A percentile compares a stretch with the other conserved stretches of the same genome.
These are phyloP conservation scores for Coniosporium apollinis DNA, from an alignment of 495 filamentous ascomycete species.

Conservation along the genomic window DNA sequence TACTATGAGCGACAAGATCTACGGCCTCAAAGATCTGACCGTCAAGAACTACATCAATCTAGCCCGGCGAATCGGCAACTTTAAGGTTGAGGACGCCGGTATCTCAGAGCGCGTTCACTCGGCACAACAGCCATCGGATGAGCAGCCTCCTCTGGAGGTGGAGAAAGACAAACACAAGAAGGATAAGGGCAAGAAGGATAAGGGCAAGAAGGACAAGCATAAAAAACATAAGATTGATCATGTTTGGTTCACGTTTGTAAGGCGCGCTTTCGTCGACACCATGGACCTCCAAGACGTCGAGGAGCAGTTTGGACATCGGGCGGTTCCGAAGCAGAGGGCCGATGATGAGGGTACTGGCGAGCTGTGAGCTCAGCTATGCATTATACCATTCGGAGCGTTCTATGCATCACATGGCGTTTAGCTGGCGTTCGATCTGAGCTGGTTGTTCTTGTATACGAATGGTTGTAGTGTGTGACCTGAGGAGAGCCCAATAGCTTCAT, in stretches of 20 bases:
- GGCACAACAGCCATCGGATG: conserved; percentile 7
- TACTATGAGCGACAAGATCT: conserved; percentile 57
- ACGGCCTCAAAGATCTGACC: conserved; percentile 66
- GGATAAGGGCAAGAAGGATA: conserved; percentile 26
- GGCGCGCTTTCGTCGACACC: conserved; percentile 64
- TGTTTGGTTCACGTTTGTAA: conserved; percentile 60
- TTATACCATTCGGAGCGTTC: no score
- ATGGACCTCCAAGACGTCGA: conserved; percentile 40
- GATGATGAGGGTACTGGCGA: no score
- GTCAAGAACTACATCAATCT: conserved; percentile 66
- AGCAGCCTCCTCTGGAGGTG: conserved; percentile 5
- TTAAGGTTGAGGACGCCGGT: conserved; percentile 15
- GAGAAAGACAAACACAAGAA: conserved; percentile 27
- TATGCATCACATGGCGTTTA: no score
- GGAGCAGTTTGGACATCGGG: conserved; percentile 21
- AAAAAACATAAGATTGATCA: conserved; percentile 34
- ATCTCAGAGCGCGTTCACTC: background rate
- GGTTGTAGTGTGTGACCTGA: no score
- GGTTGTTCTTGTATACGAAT: no score
- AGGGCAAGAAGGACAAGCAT: conserved; percentile 28
- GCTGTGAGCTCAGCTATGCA: no score
- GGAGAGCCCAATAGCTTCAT: no score
- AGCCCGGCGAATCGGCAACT: conserved; percentile 57
- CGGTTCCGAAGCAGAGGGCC: no score
- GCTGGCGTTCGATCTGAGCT: no score